Percentiles rank a stretch among this genome's conserved stretches.
Conservation (phyloP, 1,284 basidiomycete species). For the Polyporus tsugae region DNA sequence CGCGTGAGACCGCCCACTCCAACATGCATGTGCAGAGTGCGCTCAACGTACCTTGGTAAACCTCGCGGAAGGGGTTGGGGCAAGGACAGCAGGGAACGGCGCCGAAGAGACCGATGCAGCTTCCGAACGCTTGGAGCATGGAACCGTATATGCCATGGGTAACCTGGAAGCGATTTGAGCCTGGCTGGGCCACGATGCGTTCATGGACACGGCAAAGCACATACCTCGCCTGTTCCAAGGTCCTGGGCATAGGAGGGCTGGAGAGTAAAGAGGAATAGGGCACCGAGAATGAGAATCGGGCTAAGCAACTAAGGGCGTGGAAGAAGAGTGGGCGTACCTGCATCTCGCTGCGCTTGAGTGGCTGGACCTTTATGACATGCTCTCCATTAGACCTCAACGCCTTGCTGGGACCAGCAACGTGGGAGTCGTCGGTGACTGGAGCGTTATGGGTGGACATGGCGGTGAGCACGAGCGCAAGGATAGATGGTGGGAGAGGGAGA, state of each 20-base stretch:
- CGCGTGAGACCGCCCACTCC: neutral
- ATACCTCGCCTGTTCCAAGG: conserved; percentile 71
- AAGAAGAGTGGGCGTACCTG: conserved; percentile 59
- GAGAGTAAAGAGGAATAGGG: conserved; percentile 10
- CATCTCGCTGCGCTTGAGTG: conserved; percentile 85
- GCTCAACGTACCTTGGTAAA: conserved; percentile 70
- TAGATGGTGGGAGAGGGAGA: conserved; percentile 24
- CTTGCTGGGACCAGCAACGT: conserved; percentile 31
- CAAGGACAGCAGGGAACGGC: conserved; percentile 89
- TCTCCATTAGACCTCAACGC: conserved; percentile 42
- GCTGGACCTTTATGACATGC: conserved; percentile 75
- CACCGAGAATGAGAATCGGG: conserved; percentile 33
- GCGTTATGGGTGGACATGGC: conserved; percentile 19
- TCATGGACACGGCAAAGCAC: conserved; percentile 15
- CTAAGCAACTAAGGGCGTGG: conserved; percentile 22
- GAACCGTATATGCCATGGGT: conserved; percentile 91
- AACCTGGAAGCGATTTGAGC: conserved; percentile 48
- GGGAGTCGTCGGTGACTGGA: conserved; percentile 49
- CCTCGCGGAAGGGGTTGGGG: conserved; percentile 82
- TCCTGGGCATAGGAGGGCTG: conserved; percentile 92
- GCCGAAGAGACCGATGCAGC: conserved; percentile 69
- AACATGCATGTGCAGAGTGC: conserved; percentile 8
- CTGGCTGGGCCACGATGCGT: neutral
- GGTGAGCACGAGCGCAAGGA: conserved; percentile 19
- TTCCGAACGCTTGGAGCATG: conserved; percentile 74